A percentile compares a stretch with the other conserved stretches of the same genome.
Evolutionary conservation across 2,329 filamentous ascomycete genomes (phyloP).

Genomic region (Pyrenophora tritici-repentis): DNA sequence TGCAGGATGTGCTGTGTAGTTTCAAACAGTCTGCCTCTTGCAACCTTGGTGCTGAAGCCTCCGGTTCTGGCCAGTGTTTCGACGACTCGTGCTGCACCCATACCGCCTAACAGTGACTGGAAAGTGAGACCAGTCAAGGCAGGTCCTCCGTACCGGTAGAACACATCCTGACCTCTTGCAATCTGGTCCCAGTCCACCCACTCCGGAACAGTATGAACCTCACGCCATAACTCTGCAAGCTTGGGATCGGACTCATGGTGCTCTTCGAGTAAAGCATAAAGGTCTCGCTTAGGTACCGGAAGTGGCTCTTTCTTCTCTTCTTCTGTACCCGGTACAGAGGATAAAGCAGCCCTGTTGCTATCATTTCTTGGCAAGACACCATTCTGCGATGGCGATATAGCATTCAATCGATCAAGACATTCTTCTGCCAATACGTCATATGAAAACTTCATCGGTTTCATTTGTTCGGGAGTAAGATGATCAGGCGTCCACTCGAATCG

Average conservation of each 20-base stretch:
- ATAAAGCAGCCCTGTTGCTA: slow-evolving; percentile 32
- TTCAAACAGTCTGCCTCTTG: slow-evolving; percentile 69
- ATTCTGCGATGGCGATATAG: slow-evolving; percentile 59
- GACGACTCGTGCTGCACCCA: slow-evolving; percentile 73
- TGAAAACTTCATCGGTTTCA: slow-evolving; percentile 64
- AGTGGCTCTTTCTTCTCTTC: slow-evolving; percentile 42
- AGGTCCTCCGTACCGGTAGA: slow-evolving; percentile 75
- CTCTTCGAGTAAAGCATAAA: slow-evolving; percentile 66
- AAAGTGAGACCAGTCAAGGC: slow-evolving; percentile 68
- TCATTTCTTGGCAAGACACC: slow-evolving; percentile 48
- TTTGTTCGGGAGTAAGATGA: slow-evolving; percentile 65
- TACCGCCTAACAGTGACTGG: slow-evolving; percentile 69
- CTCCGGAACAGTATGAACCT: slow-evolving; percentile 68
- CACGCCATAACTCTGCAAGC: slow-evolving; percentile 64
- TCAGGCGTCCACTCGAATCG: slow-evolving; percentile 70
- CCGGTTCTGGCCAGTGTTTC: slow-evolving; percentile 76
- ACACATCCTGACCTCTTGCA: slow-evolving; percentile 73
- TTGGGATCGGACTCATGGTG: slow-evolving; percentile 63
- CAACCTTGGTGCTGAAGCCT: slow-evolving; percentile 71
- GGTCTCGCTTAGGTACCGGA: slow-evolving; percentile 56
- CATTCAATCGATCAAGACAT: slow-evolving; percentile 66
- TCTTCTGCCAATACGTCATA: slow-evolving; percentile 73
- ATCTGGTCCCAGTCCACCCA: slow-evolving; percentile 84
- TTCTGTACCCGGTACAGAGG: slow-evolving; percentile 34
- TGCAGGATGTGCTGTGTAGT: slow-evolving; percentile 78